Percentiles rank a stretch among this genome's conserved stretches.
Evolutionary conservation across 2,329 filamentous ascomycete genomes (phyloP).

Genomic region (Pseudogymnoascus sp.): DNA sequence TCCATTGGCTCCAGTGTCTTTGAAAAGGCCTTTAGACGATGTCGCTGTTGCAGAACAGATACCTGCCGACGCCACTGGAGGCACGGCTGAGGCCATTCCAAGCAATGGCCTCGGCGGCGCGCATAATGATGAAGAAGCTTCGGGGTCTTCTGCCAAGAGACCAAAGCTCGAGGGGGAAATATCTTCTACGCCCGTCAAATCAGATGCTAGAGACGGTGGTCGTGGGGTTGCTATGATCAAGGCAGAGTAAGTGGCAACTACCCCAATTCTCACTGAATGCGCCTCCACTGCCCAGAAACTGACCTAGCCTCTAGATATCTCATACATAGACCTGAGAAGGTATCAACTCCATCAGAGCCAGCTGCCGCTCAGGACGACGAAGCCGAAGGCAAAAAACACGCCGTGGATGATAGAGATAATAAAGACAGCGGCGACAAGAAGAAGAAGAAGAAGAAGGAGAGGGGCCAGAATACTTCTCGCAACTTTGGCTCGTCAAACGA

Average conservation of each 20-base stretch:
- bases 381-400: constrained; percentile 44
- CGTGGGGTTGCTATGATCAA: constrained; percentile 28
- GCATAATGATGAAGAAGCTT: constrained; percentile 3
- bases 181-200: not conserved
- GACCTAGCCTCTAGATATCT: constrained; percentile 23
- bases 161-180: constrained; percentile 40
- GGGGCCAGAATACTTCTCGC: constrained; percentile 75
- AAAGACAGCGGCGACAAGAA: constrained; percentile 33
- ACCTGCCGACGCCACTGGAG: not conserved
- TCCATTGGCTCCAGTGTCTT: not conserved
- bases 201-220: constrained; percentile 20
- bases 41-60: not conserved
- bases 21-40: not conserved
- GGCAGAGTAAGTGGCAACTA: constrained; percentile 23
- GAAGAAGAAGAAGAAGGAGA: constrained; percentile 53
- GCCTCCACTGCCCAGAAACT: constrained; percentile 6
- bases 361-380: constrained; percentile 40
- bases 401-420: constrained; percentile 31
- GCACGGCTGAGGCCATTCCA: constrained; percentile 1
- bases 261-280: not conserved
- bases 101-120: constrained; percentile 5
- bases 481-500: constrained; percentile 75
- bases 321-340: constrained; percentile 19
- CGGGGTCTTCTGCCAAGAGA: constrained; percentile 47
- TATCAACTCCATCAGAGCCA: constrained; percentile 3